A percentile compares a stretch with the other conserved stretches of the same genome.
These are phyloP conservation scores for Penicillium soppii DNA, from an alignment of 495 filamentous ascomycete genomes.

Conservation along the genomic window DNA sequence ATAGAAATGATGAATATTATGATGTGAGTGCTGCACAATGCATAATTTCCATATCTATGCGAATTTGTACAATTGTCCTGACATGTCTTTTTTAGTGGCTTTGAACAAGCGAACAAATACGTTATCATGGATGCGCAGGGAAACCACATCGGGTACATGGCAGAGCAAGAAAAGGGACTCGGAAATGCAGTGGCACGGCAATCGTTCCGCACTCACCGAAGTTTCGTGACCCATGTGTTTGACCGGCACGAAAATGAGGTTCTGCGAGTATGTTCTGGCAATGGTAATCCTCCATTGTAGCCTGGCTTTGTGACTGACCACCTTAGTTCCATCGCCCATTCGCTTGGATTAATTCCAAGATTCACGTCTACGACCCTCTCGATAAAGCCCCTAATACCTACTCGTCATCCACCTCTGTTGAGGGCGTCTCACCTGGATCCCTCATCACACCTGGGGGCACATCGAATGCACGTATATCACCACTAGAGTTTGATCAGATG, in stretches of 20 bases:
- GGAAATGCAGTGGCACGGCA: conserved; percentile 59
- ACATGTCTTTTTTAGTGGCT: conserved; percentile 43
- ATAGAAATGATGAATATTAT: conserved; percentile 71
- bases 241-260: conserved; percentile 64
- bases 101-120: conserved; percentile 73
- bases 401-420: conserved; percentile 44
- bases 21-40: conserved; percentile 38
- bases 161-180: conserved; percentile 64
- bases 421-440: conserved; percentile 40
- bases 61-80: not conserved
- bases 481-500: conserved; percentile 55
- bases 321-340: conserved; percentile 65
- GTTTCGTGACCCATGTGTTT: conserved; percentile 71
- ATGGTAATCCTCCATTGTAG: not conserved
- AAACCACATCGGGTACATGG: conserved; percentile 67
- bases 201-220: conserved; percentile 63
- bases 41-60: not conserved
- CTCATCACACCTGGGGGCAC: conserved; percentile 35
- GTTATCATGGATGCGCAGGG: conserved; percentile 70
- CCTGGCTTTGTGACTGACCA: not conserved
- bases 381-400: conserved; percentile 28
- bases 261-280: conserved; percentile 47
- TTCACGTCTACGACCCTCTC: conserved; percentile 62
- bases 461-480: conserved; percentile 50
- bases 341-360: conserved; percentile 64